Base-by-base conservation (phyloP, 495 filamentous ascomycete species). In the Monascus purpureus region DNA sequence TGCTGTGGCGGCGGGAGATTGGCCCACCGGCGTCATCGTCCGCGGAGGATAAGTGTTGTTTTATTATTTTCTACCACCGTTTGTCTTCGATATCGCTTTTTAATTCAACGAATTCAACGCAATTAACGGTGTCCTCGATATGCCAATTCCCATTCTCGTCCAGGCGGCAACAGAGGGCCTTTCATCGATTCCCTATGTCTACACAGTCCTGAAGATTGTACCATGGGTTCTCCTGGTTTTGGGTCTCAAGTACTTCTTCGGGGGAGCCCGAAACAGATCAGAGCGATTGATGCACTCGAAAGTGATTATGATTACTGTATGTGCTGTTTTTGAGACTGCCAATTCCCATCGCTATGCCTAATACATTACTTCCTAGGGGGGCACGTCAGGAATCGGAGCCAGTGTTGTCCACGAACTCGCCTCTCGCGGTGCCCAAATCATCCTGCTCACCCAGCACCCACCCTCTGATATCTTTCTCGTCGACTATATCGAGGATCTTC, bases 351-450 rank as follows among this genome's bases (percentile, higher is more conserved):
- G 12, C 41, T n/a, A n/a, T n/a, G n/a, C 38, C 39, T 50, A 26
- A 45, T 28, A 33, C 25, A 26, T 27, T 3, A 18, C 18, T 20
- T 23, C 22, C 7, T 27, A 83, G 79, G 90, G 90, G 32, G 90
- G 86, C 17, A 99, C 90, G 32, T 88, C 86, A 12, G 90, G 90
- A 17, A 85, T 99, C 47, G 90, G 90, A 31, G 80, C 84, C 36
- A 65, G 65, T 35, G 69, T 83, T 16, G 76, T 76, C 13, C 65
- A 69, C 35, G 68, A 75, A 40, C 75, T 99, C 26, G 88, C 88
- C 39, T 31, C 55, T 6, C 77, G 86, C 34, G 92, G 92, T 39
- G 85, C 86, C 33, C 90, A 99, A 62, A 53, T 96, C 35, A 72
- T 96, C 33, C 76, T 99, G 9, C 75, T 99, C 14, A 88, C 85